phyloP scores from a whole-genome alignment of 2,329 filamentous ascomycete species.

The Aspergillus sp. region DNA sequence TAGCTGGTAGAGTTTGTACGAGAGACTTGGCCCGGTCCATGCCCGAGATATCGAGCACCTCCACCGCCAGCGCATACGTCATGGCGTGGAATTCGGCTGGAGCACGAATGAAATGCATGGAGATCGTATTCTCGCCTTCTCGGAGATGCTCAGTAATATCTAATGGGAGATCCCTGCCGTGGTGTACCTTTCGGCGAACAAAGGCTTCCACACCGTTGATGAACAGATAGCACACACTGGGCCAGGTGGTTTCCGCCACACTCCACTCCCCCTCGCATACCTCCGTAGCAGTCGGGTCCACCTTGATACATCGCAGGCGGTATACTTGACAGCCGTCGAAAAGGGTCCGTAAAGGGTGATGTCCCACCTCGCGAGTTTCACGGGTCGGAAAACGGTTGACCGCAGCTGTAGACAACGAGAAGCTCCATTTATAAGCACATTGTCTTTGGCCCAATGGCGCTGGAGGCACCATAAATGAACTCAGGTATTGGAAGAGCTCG shows the following conservation, averaged over 20 bases:
- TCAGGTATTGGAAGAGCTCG: slow-evolving; percentile 36
- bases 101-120: slow-evolving; percentile 48
- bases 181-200: slow-evolving; percentile 65
- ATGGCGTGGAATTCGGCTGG: slow-evolving; percentile 30
- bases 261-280: slow-evolving; percentile 58
- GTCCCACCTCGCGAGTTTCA: slow-evolving; percentile 12
- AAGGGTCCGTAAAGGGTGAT: slow-evolving; percentile 31
- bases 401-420: slow-evolving; percentile 32
- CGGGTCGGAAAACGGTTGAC: slow-evolving; percentile 31
- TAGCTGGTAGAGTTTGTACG: slow-evolving; percentile 43
- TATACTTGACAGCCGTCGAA: slow-evolving; percentile 58
- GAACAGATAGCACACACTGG: slow-evolving; percentile 64
- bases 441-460: slow-evolving; percentile 24
- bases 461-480: slow-evolving; percentile 30
- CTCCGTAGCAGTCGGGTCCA: slow-evolving; percentile 27
- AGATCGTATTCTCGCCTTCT: slow-evolving; percentile 61
- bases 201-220: slow-evolving; percentile 62
- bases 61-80: slow-evolving; percentile 65
- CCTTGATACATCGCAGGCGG: slow-evolving; percentile 66
- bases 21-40: slow-evolving; percentile 37
- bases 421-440: slow-evolving; percentile 30
- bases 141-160: slow-evolving; percentile 65
- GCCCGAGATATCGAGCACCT: slow-evolving; percentile 59
- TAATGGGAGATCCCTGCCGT: slow-evolving; percentile 71
- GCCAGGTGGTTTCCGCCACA: slow-evolving; percentile 66